Conservation (phyloP, 2,329 filamentous ascomycete genomes). For the Paracamarosporium sp. region DNA sequence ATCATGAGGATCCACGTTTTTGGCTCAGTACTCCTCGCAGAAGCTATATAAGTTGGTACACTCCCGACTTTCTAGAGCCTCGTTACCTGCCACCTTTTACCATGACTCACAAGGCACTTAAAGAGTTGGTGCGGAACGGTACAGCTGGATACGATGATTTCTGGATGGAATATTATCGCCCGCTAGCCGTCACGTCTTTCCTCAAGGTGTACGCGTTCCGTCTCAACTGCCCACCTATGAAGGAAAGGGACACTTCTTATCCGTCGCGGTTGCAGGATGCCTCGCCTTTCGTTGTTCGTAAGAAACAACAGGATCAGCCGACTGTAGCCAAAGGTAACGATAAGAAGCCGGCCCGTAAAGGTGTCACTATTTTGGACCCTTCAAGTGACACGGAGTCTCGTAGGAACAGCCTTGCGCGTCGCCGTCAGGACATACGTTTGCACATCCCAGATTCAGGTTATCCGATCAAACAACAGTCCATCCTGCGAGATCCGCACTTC, state of each 20-base stretch:
- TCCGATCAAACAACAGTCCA: slow-evolving; percentile 48
- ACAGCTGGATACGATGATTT: slow-evolving; percentile 84
- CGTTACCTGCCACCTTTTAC: slow-evolving; percentile 62
- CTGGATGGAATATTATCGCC: slow-evolving; percentile 96
- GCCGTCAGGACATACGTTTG: slow-evolving; percentile 29
- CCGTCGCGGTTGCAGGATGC: slow-evolving; percentile 80
- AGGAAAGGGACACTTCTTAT: slow-evolving; percentile 76
- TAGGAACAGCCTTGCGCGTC: slow-evolving; percentile 23
- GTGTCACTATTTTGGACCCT: slow-evolving; percentile 72
- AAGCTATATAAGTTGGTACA: slow-evolving; percentile 91
- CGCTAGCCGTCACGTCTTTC: slow-evolving; percentile 84
- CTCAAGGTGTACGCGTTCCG: slow-evolving; percentile 91
- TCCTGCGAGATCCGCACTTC: slow-evolving; percentile 50
- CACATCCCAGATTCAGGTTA: slow-evolving; percentile 41
- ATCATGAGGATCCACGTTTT: slow-evolving; percentile 81
- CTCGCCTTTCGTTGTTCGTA: slow-evolving; percentile 84
- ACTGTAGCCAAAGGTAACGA: slow-evolving; percentile 66
- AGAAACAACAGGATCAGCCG: slow-evolving; percentile 59
- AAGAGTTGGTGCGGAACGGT: slow-evolving; percentile 25
- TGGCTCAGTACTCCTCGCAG: slow-evolving; percentile 69
- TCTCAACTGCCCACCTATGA: slow-evolving; percentile 80
- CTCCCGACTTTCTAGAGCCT: slow-evolving; percentile 71
- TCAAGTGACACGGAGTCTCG: slow-evolving; percentile 47
- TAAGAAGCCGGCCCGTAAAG: slow-evolving; percentile 70
- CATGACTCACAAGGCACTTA: slow-evolving; percentile 46